Conservation (phyloP, 495 filamentous ascomycete species). For the Pseudevernia furfuracea region DNA sequence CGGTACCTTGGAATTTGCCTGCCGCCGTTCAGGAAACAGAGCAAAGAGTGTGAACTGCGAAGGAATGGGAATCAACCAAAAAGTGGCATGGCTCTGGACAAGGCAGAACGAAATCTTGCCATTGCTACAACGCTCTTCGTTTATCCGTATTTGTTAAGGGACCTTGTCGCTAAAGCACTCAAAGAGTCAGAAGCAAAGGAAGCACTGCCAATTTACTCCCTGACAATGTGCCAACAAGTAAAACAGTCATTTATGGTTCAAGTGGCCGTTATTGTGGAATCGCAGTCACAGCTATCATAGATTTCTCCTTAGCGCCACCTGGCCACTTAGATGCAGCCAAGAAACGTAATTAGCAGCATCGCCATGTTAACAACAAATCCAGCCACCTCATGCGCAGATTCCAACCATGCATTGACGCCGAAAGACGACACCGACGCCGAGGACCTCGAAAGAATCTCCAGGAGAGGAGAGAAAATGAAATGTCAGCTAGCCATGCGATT, state of each 20-base stretch:
- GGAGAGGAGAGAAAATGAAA: background rate
- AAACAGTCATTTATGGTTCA: background rate
- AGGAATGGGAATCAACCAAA: too few species aligned
- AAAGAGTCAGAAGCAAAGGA: background rate
- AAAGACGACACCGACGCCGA: background rate
- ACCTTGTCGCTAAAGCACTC: background rate
- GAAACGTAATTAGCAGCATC: background rate
- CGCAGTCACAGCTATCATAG: background rate
- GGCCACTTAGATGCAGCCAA: background rate
- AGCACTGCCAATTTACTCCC: background rate
- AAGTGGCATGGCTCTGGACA: background rate
- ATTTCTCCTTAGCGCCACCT: background rate
- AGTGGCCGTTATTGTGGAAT: background rate
- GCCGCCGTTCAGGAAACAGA: too few species aligned
- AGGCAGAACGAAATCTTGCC: background rate
- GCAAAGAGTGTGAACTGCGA: too few species aligned
- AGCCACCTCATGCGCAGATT: background rate
- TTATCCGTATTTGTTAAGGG: background rate
- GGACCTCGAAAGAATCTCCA: background rate
- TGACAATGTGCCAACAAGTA: background rate
- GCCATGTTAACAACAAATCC: background rate
- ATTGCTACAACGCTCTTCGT: background rate
- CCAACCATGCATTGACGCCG: background rate
- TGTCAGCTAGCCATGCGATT: conserved; percentile 9
- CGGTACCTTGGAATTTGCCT: too few species aligned